A percentile compares a stretch with the other conserved stretches of the same genome.
Conservation (phyloP, 2,329 filamentous ascomycete species). For the Zymoseptoria brevis region DNA sequence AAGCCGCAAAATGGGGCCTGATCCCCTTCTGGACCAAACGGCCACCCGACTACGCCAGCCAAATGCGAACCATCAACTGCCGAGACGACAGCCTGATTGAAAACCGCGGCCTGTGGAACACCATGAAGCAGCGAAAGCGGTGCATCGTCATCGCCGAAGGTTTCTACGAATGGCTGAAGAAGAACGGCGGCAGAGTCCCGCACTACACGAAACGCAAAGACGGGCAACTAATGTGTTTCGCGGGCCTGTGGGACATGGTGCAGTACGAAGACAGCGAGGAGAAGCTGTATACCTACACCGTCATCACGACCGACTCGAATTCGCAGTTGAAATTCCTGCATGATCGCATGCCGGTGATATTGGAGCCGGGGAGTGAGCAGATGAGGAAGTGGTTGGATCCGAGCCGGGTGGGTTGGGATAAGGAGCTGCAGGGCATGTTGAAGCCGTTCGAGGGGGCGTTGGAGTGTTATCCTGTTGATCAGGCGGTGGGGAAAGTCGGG, state of each 20-base stretch:
- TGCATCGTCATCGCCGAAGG: constrained; percentile 85
- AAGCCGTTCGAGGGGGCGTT: constrained; percentile 71
- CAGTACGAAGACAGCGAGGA: constrained; percentile 64
- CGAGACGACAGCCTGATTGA: constrained; percentile 75
- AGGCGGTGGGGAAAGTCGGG: constrained; percentile 88
- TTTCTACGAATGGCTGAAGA: constrained; percentile 94
- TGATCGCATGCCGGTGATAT: constrained; percentile 89
- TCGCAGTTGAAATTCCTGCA: constrained; percentile 78
- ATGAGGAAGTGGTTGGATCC: constrained; percentile 76
- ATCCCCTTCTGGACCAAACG: constrained; percentile 90
- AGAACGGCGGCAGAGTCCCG: constrained; percentile 65
- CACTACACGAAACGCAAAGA: constrained; percentile 79
- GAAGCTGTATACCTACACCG: constrained; percentile 78
- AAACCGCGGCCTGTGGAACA: constrained; percentile 78
- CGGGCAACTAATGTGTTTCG: constrained; percentile 76
- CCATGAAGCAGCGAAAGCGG: constrained; percentile 81
- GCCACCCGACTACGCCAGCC: constrained; percentile 64
- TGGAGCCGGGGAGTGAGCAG: constrained; percentile 65
- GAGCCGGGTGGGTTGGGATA: constrained; percentile 60
- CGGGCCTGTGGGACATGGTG: constrained; percentile 86
- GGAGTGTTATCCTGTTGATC: constrained; percentile 76
- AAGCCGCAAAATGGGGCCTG: constrained; percentile 93
- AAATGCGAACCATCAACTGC: constrained; percentile 91
- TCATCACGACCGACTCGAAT: constrained; percentile 87
- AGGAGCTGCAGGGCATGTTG: constrained; percentile 69